Evolutionary conservation across 2,329 filamentous ascomycete genomes (phyloP).

Genomic region (Aureobasidium sp.): DNA sequence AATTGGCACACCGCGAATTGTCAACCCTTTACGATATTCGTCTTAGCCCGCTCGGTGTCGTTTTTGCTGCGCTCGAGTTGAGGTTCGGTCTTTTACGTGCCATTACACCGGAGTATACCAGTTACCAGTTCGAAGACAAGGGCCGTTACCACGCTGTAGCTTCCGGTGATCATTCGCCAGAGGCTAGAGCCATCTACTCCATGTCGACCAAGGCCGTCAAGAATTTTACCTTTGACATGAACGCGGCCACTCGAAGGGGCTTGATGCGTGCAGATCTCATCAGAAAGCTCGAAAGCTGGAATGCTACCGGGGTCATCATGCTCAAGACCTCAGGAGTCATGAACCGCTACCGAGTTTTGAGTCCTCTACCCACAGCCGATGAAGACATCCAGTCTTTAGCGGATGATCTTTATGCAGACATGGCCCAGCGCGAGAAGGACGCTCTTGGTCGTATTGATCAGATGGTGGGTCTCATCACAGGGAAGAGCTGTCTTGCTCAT

Average conservation of each 20-base stretch:
- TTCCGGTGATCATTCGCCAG: slow-evolving; percentile 34
- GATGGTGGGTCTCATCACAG: slow-evolving; percentile 50
- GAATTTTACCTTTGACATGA: slow-evolving; percentile 45
- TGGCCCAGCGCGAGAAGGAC: slow-evolving; percentile 48
- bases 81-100: slow-evolving; percentile 51
- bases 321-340: slow-evolving; percentile 47
- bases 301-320: slow-evolving; percentile 45
- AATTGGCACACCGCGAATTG: slow-evolving; percentile 41
- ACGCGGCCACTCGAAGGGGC: slow-evolving; percentile 28
- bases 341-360: slow-evolving; percentile 48
- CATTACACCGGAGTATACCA: slow-evolving; percentile 51
- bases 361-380: slow-evolving; percentile 38
- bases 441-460: slow-evolving; percentile 46
- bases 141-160: slow-evolving; percentile 14
- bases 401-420: slow-evolving; percentile 43
- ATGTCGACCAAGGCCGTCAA: slow-evolving; percentile 37
- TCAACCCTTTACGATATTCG: slow-evolving; percentile 49
- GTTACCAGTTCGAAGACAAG: slow-evolving; percentile 45
- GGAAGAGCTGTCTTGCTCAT: slow-evolving; percentile 44
- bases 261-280: slow-evolving; percentile 44
- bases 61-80: slow-evolving; percentile 56
- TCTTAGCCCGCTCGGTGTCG: slow-evolving; percentile 21
- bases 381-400: slow-evolving; percentile 41
- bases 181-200: slow-evolving; percentile 40
- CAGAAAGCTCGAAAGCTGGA: slow-evolving; percentile 48